phyloP scores from a whole-genome alignment of 1,284 basidiomycete genomes.

The Cerrena zonata region DNA sequence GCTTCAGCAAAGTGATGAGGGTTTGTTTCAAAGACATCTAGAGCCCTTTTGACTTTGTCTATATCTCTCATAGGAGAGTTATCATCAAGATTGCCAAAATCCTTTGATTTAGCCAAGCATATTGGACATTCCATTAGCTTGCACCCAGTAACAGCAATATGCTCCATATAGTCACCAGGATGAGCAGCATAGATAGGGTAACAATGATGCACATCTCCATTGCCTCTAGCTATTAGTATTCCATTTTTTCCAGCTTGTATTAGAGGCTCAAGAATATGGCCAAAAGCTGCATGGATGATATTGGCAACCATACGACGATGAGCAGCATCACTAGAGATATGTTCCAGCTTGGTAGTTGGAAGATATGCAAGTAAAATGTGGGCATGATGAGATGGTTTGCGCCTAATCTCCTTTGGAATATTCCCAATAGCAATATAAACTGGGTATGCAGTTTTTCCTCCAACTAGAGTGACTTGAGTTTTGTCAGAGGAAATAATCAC shows the following conservation, averaged over 20 bases:
- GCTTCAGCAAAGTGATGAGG: no score
- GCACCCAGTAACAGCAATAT: conserved; percentile 21
- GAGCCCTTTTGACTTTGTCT: not conserved
- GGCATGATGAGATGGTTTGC: conserved; percentile 14
- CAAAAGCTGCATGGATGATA: conserved; percentile 18
- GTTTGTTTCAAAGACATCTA: not conserved
- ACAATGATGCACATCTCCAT: conserved; percentile 11
- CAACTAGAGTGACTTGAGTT: conserved; percentile 18
- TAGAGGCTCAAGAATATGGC: conserved; percentile 13
- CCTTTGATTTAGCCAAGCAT: conserved; percentile 9
- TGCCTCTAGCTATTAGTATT: conserved; percentile 14
- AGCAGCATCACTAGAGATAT: conserved; percentile 6
- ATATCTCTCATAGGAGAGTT: conserved; percentile 4
- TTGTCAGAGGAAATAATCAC: conserved; percentile 20
- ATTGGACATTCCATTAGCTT: conserved; percentile 19
- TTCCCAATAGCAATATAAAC: conserved; percentile 23
- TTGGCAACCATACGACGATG: conserved; percentile 10
- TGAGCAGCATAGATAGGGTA: conserved; percentile 20
- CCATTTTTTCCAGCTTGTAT: conserved; percentile 9
- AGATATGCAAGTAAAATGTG: conserved; percentile 21
- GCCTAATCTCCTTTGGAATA: conserved; percentile 14
- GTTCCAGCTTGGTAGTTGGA: conserved; percentile 12
- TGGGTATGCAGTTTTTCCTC: conserved; percentile 20
- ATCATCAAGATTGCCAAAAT: conserved; percentile 12
- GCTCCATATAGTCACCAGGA: conserved; percentile 23